Evolutionary conservation across 352 stramenopile species (phyloP).

Genomic region (Aphanomyces invadans): DNA sequence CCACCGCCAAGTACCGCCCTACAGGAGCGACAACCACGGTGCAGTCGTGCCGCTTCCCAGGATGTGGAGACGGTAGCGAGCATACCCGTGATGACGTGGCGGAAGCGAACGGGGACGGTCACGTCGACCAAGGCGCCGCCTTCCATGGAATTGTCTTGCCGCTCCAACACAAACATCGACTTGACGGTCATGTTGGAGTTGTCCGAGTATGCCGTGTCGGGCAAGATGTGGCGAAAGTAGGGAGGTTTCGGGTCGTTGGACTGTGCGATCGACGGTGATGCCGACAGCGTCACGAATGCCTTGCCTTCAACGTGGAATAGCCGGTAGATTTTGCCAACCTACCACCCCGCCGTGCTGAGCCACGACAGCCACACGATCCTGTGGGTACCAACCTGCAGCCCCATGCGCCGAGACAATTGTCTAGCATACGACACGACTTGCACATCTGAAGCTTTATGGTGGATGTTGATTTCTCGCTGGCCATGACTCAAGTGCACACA

Average conservation of each 20-base stretch:
- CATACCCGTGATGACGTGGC: slow-evolving; percentile 10
- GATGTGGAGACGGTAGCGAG: no score
- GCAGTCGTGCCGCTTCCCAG: no score
- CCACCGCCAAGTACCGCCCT: background rate
- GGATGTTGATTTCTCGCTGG: slow-evolving; percentile 12
- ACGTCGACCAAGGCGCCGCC: background rate
- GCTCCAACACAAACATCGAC: slow-evolving; percentile 12
- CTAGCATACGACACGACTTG: background rate
- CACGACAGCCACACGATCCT: no score
- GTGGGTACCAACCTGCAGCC: no score
- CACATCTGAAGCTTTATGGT: background rate
- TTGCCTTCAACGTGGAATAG: slow-evolving; percentile 21
- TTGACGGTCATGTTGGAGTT: slow-evolving; percentile 5
- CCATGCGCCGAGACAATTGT: no score
- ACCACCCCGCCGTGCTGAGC: no score
- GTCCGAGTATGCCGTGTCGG: background rate
- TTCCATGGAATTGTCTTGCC: background rate
- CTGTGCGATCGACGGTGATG: background rate
- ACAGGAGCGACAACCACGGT: background rate
- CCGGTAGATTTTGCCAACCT: slow-evolving; percentile 13
- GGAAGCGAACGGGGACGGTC: background rate
- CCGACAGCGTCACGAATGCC: background rate
- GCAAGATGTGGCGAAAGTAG: slow-evolving; percentile 2
- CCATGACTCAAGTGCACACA: slow-evolving; percentile 4
- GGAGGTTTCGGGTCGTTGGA: background rate